These are phyloP conservation scores for Trypanosoma melophagium DNA, from an alignment of 208 protist genomes.

Conservation along the genomic window DNA sequence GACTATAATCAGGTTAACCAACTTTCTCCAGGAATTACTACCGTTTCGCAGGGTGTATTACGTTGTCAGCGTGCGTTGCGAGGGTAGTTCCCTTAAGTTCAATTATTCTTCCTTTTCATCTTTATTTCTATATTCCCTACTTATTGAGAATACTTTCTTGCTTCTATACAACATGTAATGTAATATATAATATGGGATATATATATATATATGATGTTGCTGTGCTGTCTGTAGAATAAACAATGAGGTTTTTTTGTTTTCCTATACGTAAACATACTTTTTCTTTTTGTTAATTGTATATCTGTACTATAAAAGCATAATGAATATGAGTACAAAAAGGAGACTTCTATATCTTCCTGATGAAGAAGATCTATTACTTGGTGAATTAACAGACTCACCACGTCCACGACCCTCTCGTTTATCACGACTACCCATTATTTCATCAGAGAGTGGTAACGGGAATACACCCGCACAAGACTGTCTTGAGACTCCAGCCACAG, in stretches of 20 bases:
- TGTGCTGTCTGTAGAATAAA: too few species aligned
- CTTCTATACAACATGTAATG: not conserved
- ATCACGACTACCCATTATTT: conserved; percentile 43
- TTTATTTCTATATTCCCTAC: not conserved
- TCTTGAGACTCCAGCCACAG: not conserved
- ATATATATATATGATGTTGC: too few species aligned
- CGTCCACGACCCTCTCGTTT: conserved; percentile 47
- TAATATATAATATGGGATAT: too few species aligned
- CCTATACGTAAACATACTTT: not conserved
- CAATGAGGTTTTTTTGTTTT: not conserved
- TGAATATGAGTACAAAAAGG: conserved; percentile 49
- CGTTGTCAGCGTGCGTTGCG: conserved; percentile 78
- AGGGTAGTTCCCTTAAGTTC: not conserved
- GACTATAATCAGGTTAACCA: conserved; percentile 79
- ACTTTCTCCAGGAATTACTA: conserved; percentile 53
- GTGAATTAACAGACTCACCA: conserved; percentile 53
- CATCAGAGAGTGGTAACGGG: conserved; percentile 21
- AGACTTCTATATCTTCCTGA: conserved; percentile 76
- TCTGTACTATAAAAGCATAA: conserved; percentile 4
- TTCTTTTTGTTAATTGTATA: conserved; percentile 11
- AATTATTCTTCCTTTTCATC: not conserved
- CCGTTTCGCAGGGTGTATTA: conserved; percentile 73
- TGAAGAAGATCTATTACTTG: conserved; percentile 51
- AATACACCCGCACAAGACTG: not conserved
- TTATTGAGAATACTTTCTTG: too few species aligned